Evolutionary conservation across 2,329 filamentous ascomycete genomes (phyloP), one percentile per base, ranked within the genome.

Genomic region (Cercospora sp.): DNA sequence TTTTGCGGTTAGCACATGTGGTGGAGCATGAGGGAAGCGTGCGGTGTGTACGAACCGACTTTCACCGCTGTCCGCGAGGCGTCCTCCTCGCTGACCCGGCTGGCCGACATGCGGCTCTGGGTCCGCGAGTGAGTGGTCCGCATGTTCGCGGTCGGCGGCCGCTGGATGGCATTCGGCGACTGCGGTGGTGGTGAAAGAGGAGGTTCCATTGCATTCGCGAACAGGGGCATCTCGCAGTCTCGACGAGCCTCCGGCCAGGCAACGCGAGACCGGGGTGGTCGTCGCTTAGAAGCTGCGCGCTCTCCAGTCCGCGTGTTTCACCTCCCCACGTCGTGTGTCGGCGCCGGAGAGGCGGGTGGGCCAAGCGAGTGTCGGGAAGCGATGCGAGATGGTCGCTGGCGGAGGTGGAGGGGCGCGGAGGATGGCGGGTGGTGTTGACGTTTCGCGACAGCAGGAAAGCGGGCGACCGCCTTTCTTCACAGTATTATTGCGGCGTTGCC

Each of bases 81-180:
- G 13, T 71, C 71, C 3, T 73, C 71, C 62, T 73, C 71, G 67
- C 71, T 72, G 61, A 51, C 60, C 33, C 68, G 66, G 58, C 69
- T 71, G 33, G 63, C 63, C 36, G 68, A 67, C 55, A 73, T 69
- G 69, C 66, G 66, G 64, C 65, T 69, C 55, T 60, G 36, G 55
- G 69, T 73, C 64, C 70, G 61, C 53, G 66, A 61, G 59, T 67
- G 66, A n/a, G 51, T 53, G 18, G 48, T 51, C 62, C 62, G 48
- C 51, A 64, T 64, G 62, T 26, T 64, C 48, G 51, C 62, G 45
- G 48, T 58, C 18, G 45, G 53, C 30, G 48, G 48, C 20, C 51
- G 48, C 30, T 57, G 62, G 45, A 42, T 30, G n/a, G 31, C 62
- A 55, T 31, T 51, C 48, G 48, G 62, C 62, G 62, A 64, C 48